Conservation (phyloP, 2,329 filamentous ascomycete genomes). For the Pseudogymnoascus sp. region DNA sequence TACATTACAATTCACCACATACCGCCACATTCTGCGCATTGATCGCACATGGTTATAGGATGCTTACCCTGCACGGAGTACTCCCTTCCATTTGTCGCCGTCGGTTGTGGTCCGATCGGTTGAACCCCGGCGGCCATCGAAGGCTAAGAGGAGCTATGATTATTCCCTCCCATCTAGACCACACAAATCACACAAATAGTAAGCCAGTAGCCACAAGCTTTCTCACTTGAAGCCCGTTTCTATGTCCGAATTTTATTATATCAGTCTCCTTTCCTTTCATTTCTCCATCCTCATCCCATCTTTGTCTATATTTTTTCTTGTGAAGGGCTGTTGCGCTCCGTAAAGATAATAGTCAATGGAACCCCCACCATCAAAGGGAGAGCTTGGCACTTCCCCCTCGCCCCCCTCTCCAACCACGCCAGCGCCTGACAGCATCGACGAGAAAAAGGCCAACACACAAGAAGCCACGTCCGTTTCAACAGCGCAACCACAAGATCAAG, state of each 20-base stretch:
- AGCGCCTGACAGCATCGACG: not conserved
- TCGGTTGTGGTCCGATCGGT: conserved; percentile 6
- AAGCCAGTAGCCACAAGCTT: not conserved
- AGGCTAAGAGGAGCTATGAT: conserved; percentile 1
- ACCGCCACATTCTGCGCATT: not conserved
- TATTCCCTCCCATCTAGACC: not conserved
- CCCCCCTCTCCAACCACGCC: not conserved
- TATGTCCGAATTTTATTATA: not conserved
- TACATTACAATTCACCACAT: not conserved
- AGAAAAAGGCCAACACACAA: not conserved
- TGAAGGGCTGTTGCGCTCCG: not conserved
- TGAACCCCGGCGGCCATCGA: not conserved
- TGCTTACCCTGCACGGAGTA: conserved; percentile 2
- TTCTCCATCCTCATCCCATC: not conserved
- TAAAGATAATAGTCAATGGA: not conserved
- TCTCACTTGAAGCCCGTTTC: not conserved
- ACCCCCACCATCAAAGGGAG: not conserved
- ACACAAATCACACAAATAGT: conserved; percentile 2
- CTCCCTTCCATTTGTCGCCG: not conserved
- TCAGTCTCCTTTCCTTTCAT: not conserved
- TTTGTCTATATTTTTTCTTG: not conserved
- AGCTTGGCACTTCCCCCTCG: conserved; percentile 2
- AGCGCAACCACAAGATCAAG: not conserved
- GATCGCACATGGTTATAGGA: not conserved
- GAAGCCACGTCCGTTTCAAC: not conserved